Conservation (phyloP, 148 eudicot genomes). For the Arctostaphylos glauca region DNA sequence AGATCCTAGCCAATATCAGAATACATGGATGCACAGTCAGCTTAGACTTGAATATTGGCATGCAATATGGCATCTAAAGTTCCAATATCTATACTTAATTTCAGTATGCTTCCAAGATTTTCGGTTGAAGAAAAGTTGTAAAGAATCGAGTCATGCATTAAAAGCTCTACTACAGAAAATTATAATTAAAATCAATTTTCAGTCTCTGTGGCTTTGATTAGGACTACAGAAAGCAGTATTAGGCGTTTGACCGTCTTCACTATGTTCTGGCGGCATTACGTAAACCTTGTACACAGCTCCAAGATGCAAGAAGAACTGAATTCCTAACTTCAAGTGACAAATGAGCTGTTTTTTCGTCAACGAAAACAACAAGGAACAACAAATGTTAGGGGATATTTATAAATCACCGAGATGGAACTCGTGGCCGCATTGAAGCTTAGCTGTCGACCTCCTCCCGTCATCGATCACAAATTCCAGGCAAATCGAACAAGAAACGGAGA, state of each 20-base stretch:
- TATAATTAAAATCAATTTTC: neutral
- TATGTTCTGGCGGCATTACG: neutral
- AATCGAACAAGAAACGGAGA: slow-evolving; percentile 43
- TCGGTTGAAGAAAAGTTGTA: neutral
- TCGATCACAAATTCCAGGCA: slow-evolving; percentile 51
- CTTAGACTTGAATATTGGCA: neutral
- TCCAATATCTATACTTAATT: neutral
- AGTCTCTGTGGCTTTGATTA: neutral
- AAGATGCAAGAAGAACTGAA: neutral
- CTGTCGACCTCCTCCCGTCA: slow-evolving; percentile 41
- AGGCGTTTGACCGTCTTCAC: neutral
- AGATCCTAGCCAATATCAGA: neutral
- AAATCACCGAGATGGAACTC: slow-evolving; percentile 63
- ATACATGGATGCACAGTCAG: neutral
- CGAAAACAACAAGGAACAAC: slow-evolving; percentile 2
- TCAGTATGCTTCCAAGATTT: neutral
- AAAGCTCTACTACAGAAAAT: neutral
- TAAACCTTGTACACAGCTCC: neutral
- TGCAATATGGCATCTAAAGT: neutral
- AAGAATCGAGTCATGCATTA: neutral
- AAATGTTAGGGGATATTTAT: slow-evolving; percentile 10
- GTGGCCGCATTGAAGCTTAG: slow-evolving; percentile 61
- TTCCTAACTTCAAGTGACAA: neutral
- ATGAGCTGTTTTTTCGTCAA: neutral
- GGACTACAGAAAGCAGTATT: neutral